Evolutionary conservation across 768 basidiomycete species (phyloP), one percentile per base, ranked within the genome.

Genomic region (Rossbeevera mucosa): DNA sequence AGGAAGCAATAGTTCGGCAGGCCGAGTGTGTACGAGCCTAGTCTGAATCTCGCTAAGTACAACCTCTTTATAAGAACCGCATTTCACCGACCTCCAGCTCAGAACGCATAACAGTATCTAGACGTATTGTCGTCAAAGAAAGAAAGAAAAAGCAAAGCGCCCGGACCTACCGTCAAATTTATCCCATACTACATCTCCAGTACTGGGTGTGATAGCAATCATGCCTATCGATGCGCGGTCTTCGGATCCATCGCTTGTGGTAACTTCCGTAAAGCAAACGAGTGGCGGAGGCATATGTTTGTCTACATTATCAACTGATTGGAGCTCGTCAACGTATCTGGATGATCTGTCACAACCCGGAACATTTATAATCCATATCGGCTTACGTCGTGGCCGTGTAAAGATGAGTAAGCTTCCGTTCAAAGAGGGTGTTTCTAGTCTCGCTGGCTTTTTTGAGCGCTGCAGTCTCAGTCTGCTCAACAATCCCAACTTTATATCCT

Each of bases 161-260:
- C 30, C 18, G 12, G 26, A 47, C 62, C 48, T 61, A 86, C 90
- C 93, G 48, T 88, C 77, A 62, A 94, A 95, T 50, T 90, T 82
- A 62, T 99, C 95, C 83, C 91, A 98, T 2, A 92, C 72, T 3
- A 99, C 87, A 58, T 96, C 94, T 1, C 95, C 95, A 0, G 93
- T 96, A 44, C 84, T 84, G 1, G 94, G 91, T 51, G 83, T 82
- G 14, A 96, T 83, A 14, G 82, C 80, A 29, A 97, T 76, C 69
- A 97, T 74, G 7, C 85, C 85, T 36, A 97, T 76, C 1, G 61
- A 70, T 4, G 81, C 77, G 47, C 76, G 60, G 5, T 61, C 67
- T 22, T 57, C 63, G 14, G 44, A 47, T 26, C 46, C 25, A 24
- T 47, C 47, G 2, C 38, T 50, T 59, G 56, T 26, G 2, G 54